Percentiles rank a stretch among this genome's conserved stretches.
These are phyloP conservation scores for Echites panduratus DNA, from an alignment of 257 asterid genomes.

Conservation along the genomic window DNA sequence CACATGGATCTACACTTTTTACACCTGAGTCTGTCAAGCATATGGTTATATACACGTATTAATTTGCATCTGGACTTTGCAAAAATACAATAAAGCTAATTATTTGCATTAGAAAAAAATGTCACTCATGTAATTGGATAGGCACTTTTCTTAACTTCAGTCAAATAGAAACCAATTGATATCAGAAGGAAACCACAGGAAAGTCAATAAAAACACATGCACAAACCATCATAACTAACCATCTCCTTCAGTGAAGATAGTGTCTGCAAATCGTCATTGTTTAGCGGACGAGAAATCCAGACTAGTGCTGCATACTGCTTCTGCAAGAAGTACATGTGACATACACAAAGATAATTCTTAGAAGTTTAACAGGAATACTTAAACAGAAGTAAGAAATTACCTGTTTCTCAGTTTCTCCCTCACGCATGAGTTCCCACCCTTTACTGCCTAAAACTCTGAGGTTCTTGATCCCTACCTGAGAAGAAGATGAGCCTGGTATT, in stretches of 20 bases:
- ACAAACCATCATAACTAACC: conserved; percentile 30
- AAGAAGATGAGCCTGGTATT: not conserved
- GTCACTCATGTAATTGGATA: not conserved
- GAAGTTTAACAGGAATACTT: not conserved
- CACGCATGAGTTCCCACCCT: conserved; percentile 95
- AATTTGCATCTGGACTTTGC: not conserved
- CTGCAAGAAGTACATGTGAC: conserved; percentile 31
- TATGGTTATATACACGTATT: not conserved
- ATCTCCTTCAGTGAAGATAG: conserved; percentile 52
- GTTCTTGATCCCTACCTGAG: conserved; percentile 73
- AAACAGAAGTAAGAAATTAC: conserved; percentile 27
- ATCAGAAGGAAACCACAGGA: not conserved
- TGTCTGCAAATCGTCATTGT: conserved; percentile 41
- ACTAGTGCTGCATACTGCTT: conserved; percentile 89
- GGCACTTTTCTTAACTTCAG: not conserved
- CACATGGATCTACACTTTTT: not conserved
- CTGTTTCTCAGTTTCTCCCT: conserved; percentile 99
- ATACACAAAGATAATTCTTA: not conserved
- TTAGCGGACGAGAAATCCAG: conserved; percentile 77
- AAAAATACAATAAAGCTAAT: not conserved
- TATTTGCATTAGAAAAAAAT: not conserved
- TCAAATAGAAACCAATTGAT: not conserved
- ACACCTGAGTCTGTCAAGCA: not conserved
- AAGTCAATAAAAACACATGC: not conserved
- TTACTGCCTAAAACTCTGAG: conserved; percentile 67